Percentiles rank a stretch among this genome's conserved stretches.
Conservation (phyloP, 257 asterid species). For the Verbena officinalis region DNA sequence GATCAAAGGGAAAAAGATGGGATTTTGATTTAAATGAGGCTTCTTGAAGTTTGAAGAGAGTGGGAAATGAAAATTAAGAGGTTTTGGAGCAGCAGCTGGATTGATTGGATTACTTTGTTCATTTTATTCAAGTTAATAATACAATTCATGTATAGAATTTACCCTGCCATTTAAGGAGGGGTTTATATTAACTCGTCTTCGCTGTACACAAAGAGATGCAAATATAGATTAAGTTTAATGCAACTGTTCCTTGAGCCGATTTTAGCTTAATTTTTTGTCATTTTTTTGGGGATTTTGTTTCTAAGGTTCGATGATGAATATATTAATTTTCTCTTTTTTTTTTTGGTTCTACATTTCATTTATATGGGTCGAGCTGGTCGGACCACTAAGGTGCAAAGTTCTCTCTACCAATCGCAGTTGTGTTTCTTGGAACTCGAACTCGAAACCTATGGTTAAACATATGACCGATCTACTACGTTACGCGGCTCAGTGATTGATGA, state of each 20-base stretch:
- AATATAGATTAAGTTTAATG: slow-evolving; percentile 47
- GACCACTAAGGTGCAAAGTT: no score
- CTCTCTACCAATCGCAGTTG: no score
- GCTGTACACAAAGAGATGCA: slow-evolving; percentile 56
- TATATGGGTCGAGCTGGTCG: no score
- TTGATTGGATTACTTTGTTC: slow-evolving; percentile 31
- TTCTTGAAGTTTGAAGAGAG: slow-evolving; percentile 33
- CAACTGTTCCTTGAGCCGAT: slow-evolving; percentile 17
- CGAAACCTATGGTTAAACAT: no score
- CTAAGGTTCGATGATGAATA: not conserved
- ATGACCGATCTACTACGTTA: no score
- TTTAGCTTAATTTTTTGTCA: slow-evolving; percentile 12
- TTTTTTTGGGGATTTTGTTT: not conserved
- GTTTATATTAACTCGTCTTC: slow-evolving; percentile 37
- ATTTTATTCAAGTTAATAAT: slow-evolving; percentile 42
- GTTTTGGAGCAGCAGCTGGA: slow-evolving; percentile 29
- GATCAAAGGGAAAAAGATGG: slow-evolving; percentile 21
- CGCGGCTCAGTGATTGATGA: no score
- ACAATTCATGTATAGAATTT: slow-evolving; percentile 67
- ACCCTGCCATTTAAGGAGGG: slow-evolving; percentile 63
- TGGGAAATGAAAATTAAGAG: slow-evolving; percentile 18
- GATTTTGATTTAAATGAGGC: slow-evolving; percentile 38
- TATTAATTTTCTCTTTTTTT: no score
- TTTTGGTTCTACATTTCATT: no score
- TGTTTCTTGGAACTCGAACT: no score